phyloP scores from a whole-genome alignment of 768 basidiomycete species.

The Suillus subalutaceus region DNA sequence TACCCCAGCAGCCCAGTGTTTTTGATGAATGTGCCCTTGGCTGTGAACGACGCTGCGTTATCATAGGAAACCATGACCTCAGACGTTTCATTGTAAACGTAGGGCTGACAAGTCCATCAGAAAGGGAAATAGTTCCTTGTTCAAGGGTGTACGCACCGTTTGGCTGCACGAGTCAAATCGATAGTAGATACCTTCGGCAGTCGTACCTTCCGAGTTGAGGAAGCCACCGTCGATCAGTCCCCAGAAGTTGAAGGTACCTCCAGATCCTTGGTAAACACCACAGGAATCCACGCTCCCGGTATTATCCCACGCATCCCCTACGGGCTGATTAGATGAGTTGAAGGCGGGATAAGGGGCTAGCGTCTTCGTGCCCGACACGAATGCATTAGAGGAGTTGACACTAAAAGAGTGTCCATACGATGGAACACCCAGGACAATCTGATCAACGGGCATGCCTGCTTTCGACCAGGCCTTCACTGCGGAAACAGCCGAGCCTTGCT shows the following conservation, averaged over 20 bases:
- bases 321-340: slow-evolving; percentile 43
- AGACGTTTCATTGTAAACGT: slow-evolving; percentile 58
- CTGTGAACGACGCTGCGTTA: slow-evolving; percentile 56
- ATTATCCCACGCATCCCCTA: slow-evolving; percentile 59
- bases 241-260: slow-evolving; percentile 66
- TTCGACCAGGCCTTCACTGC: slow-evolving; percentile 73
- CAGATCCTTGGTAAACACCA: slow-evolving; percentile 45
- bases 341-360: slow-evolving; percentile 58
- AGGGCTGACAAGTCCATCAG: slow-evolving; percentile 51
- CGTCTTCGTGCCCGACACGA: slow-evolving; percentile 22
- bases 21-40: slow-evolving; percentile 62
- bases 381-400: slow-evolving; percentile 26
- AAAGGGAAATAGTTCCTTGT: slow-evolving; percentile 9
- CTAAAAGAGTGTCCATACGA: slow-evolving; percentile 80
- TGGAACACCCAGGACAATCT: slow-evolving; percentile 85
- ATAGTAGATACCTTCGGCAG: slow-evolving; percentile 53
- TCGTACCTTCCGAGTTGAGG: slow-evolving; percentile 50
- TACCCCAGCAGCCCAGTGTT: slow-evolving; percentile 55
- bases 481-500: slow-evolving; percentile 74
- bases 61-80: slow-evolving; percentile 70
- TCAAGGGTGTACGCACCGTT: slow-evolving; percentile 52
- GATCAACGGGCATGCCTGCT: slow-evolving; percentile 71
- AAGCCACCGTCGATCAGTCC: slow-evolving; percentile 60
- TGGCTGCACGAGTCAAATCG: slow-evolving; percentile 69
- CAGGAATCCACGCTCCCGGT: slow-evolving; percentile 56